Evolutionary conservation across 2,329 filamentous ascomycete species (phyloP).

Genomic region (Cladosporium cucumerinum): DNA sequence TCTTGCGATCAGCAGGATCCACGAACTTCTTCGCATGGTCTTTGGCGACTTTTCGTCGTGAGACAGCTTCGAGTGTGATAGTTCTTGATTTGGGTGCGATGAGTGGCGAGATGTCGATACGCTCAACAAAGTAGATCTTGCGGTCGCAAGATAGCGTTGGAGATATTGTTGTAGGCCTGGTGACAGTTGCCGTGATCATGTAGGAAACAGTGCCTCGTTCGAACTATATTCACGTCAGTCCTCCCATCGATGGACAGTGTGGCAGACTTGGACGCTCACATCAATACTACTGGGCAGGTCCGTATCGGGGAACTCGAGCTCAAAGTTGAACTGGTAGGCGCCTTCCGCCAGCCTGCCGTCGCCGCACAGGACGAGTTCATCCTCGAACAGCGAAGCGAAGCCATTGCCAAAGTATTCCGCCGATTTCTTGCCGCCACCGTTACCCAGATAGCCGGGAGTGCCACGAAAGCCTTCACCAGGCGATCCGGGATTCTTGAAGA

Average conservation of each 20-base stretch:
- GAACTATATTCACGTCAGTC: slow-evolving; percentile 61
- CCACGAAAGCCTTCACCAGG: slow-evolving; percentile 50
- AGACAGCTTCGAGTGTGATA: slow-evolving; percentile 84
- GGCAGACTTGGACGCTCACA: slow-evolving; percentile 54
- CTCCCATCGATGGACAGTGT: not conserved
- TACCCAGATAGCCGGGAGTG: slow-evolving; percentile 40
- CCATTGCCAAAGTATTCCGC: slow-evolving; percentile 69
- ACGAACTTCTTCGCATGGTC: slow-evolving; percentile 42
- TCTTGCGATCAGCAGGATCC: slow-evolving; percentile 27
- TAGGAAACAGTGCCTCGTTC: slow-evolving; percentile 92
- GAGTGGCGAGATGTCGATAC: slow-evolving; percentile 77
- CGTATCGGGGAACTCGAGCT: slow-evolving; percentile 65
- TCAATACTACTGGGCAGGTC: slow-evolving; percentile 88
- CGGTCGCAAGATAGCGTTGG: slow-evolving; percentile 76
- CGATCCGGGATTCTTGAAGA: slow-evolving; percentile 68
- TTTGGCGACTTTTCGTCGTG: slow-evolving; percentile 64
- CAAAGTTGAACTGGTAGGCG: slow-evolving; percentile 75
- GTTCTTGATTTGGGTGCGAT: slow-evolving; percentile 71
- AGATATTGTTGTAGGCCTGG: slow-evolving; percentile 79
- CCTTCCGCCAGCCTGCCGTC: slow-evolving; percentile 72
- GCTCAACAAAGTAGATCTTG: slow-evolving; percentile 75
- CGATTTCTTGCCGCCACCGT: slow-evolving; percentile 46
- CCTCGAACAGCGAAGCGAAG: slow-evolving; percentile 76
- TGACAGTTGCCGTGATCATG: slow-evolving; percentile 83
- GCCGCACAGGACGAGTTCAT: slow-evolving; percentile 75